Base-by-base conservation (phyloP, 2,329 filamentous ascomycete species). In the Cytospora piceicola region DNA sequence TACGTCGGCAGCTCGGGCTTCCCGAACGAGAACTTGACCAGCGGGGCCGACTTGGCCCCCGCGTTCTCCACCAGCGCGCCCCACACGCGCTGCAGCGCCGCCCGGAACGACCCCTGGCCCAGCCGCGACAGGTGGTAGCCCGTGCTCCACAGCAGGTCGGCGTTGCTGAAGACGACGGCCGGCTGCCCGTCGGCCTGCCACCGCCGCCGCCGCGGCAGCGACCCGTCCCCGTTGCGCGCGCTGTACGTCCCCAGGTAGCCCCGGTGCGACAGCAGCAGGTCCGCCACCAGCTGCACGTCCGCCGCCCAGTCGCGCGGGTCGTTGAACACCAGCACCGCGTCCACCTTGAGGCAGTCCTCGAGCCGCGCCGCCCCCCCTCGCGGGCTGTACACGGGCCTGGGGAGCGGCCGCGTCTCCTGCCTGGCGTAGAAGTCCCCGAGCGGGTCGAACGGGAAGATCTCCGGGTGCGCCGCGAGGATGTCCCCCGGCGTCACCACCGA, bases 231-330 rank as follows among this genome's bases (percentile, higher is more conserved):
- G 75, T 97, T 96, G 73, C 86, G 88, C 14, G 82, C 70, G 0
- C 91, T 94, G 52, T 91, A 82, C 0, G 94, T 97, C 30, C 94
- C 95, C 4, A 97, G 75, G 64, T 92, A 86, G 22, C 95, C 95
- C n/a, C 83, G 72, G 22, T 86, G 82, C 0, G 94, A 97, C 51
- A 96, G 83, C 8, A 98, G 81, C 14, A 97, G 80, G 76, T 99
- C 95, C 62, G 90, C 74, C 65, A 98, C 90, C 71, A 98, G 81
- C 74, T 96, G 91, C 2, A 88, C 88, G 76, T 98, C 94, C 12
- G 97, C 84, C 0, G 91, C 93, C 95, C 95, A 99, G 80, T 99
- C 95, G 64, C 95, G 87, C 4, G 95, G 94, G 77, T 98, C 95
- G 76, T 97, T 96, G 83, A 94, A 97, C 8, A 97, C 90, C 73